A percentile compares a stretch with the other conserved stretches of the same genome.
Evolutionary conservation across 163 green algal genomes (phyloP).

Genomic region (Volvox carteri): DNA sequence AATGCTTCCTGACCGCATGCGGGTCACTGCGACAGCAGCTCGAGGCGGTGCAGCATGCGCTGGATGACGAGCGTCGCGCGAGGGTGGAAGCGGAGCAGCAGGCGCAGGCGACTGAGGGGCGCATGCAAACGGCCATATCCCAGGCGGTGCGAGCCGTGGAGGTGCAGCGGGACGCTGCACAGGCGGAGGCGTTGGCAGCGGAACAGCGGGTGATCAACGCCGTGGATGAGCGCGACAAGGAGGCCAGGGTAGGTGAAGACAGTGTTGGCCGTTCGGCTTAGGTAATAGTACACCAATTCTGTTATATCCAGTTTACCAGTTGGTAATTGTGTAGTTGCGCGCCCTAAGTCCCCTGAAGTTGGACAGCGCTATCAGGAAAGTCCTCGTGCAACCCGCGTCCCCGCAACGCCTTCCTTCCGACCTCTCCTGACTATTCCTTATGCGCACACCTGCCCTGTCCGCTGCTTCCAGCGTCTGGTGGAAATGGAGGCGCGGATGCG

Average conservation of each 20-base stretch:
- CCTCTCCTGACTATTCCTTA: not conserved
- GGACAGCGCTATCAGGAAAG: not conserved
- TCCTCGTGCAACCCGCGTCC: no score
- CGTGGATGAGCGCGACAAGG: not conserved
- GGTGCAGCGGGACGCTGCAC: constrained; percentile 45
- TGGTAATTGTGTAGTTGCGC: no score
- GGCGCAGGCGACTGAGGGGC: constrained; percentile 3
- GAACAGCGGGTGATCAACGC: constrained; percentile 6
- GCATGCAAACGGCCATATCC: constrained; percentile 12
- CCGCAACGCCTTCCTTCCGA: no score
- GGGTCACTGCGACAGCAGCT: not conserved
- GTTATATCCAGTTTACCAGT: no score
- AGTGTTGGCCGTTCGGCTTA: no score
- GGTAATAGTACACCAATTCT: no score
- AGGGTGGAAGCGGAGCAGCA: not conserved
- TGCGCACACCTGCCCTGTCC: not conserved
- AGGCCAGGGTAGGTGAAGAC: constrained; percentile 26
- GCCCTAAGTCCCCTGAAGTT: no score
- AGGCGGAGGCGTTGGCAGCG: constrained; percentile 40
- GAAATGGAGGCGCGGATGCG: constrained; percentile 12
- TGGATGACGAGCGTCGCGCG: not conserved
- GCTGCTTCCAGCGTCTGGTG: not conserved
- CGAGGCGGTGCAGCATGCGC: not conserved
- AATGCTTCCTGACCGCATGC: not conserved
- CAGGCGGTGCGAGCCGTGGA: constrained; percentile 37